Base-by-base conservation (phyloP, 306 rosid genomes). In the Acacia confusa region DNA sequence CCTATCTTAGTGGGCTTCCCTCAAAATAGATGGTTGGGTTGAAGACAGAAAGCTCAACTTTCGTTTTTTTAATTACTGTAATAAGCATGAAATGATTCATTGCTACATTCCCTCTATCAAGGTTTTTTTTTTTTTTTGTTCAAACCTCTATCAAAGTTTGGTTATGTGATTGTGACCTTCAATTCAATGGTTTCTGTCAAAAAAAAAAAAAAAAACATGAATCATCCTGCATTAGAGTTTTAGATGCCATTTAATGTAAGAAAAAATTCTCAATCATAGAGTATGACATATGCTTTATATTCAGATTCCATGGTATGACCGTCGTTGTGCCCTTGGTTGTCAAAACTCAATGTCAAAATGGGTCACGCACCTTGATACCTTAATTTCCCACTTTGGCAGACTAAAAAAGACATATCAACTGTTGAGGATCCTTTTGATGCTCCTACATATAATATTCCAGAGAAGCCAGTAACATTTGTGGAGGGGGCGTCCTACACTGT, bases 381-480 rank as follows among this genome's bases (percentile, higher is more conserved):
- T 36, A 45, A 10, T 52, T 6, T 40, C 8, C 60, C 15, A 3
- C 47, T 81, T 69, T 88, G 81, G 61, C 90, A 96, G 99, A 76
- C 84, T 63, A 91, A 87, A 86, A 96, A 94, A 81, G 99, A 92
- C 32, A 38, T 96, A 78, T 77, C 97, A n/a, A 92, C 89, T 4
- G 85, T 88, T 55, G 97, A 94, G 81, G 97, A 94, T 86, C 95
- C 98, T 45, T 96, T 92, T 81, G 91, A 86, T 87, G 80, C 97
- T 85, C 97, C 94, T 9, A 96, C 99, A 0, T 89, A 94, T 85
- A 92, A 94, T 65, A 96, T 96, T 86, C 98, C 99, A 28, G 94
- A 94, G 77, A 72, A 72, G 41, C 95, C 93, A 24, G 87, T 91
- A 52, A 86, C 93, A 28, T 91, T 89, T 88, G 85, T 84, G 16